Evolutionary conservation across 2,329 filamentous ascomycete genomes (phyloP), one percentile per base, ranked within the genome.

Genomic region (Venturia effusa): DNA sequence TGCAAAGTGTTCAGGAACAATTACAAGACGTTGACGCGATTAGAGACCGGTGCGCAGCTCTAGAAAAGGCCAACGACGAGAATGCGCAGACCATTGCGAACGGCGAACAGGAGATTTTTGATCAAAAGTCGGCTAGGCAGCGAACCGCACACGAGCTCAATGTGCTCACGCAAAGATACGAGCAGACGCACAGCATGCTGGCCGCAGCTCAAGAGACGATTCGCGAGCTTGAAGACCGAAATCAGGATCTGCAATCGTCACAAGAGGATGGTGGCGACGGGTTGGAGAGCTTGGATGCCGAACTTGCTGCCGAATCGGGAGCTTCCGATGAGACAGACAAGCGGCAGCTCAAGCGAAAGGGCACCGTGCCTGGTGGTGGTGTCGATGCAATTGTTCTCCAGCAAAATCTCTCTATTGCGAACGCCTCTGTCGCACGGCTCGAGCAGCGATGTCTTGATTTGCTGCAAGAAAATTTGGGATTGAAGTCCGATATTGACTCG

Each of bases 41-140:
- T 45, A 76, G 78, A 67, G 77, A 79, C 41, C 69, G 76, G 17
- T 78, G 77, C 61, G 72, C 74, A 34, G 71, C 74, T 3, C 69
- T 81, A 24, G 76, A 80, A 64, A 81, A 80, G 67, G 78, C 80
- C 51, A 80, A 81, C 68, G 78, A 79, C 59, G 79, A 81, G 68
- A 80, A 80, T 66, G 75, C 75, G 62, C 75, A 78, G 59, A 76
- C 79, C 5, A 78, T 81, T 39, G 74, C 78, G 37, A 80, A 80
- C 39, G 77, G 78, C 62, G 79, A 81, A 66, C 78, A 80, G 65
- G 78, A 79, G 59, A 80, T 81, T 67, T 80, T 79, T 66, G 79
- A 81, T 68, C 74, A 79, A 63, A 79, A 80, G 61, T 78, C 77
- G 19, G 78, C 76, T 57, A 72, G 77, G 22, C 78, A 77, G 48